Evolutionary conservation across 176 grass and related monocot genomes (phyloP).

Genomic region (Zizania latifolia): DNA sequence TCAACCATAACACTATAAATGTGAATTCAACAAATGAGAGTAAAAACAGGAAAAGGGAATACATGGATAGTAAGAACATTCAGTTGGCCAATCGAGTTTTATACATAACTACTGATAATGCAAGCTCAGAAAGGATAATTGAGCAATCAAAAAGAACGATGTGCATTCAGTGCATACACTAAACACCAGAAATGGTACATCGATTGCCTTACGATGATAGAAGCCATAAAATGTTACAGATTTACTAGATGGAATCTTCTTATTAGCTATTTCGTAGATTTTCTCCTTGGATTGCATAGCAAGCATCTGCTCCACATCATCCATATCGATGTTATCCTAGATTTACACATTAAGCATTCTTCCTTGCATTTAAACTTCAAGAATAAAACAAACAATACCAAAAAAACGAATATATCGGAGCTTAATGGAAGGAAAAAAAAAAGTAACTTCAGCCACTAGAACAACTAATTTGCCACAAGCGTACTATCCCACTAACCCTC

Average conservation of each 20-base stretch:
- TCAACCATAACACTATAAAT: neutral
- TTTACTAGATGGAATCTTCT: neutral
- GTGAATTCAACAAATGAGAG: neutral
- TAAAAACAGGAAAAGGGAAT: neutral
- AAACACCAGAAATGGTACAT: constrained; percentile 1
- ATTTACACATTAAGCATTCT: neutral
- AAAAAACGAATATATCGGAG: neutral
- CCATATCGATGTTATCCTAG: neutral
- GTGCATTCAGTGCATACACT: neutral
- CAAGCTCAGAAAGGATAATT: neutral
- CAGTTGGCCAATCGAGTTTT: neutral
- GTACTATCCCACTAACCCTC: too few relatives aligned
- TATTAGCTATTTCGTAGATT: neutral
- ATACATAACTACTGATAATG: neutral
- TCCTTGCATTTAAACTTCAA: neutral
- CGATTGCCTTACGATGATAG: neutral
- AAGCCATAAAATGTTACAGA: neutral
- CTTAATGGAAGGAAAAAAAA: neutral
- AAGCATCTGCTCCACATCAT: neutral
- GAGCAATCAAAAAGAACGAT: neutral
- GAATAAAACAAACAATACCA: neutral
- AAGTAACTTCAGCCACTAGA: neutral
- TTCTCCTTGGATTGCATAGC: neutral
- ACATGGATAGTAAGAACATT: neutral
- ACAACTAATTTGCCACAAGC: too few relatives aligned